Percentiles rank a stretch among this genome's conserved stretches.
Conservation (phyloP, 73 alveolate species). For the Durusdinium trenchii region DNA sequence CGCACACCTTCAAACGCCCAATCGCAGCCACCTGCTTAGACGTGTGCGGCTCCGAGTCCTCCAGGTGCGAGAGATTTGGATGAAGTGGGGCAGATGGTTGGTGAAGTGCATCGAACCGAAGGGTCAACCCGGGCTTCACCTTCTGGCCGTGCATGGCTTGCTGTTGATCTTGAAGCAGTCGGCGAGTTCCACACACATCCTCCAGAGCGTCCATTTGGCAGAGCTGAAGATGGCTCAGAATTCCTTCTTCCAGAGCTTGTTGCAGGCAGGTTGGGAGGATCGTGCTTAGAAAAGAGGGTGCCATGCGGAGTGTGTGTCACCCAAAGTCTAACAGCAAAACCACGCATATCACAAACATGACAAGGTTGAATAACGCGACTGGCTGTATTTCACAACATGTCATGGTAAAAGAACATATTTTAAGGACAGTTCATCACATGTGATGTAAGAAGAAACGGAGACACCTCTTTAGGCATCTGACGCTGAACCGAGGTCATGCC, state of each 20-base stretch:
- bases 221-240: background rate
- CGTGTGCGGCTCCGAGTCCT: background rate
- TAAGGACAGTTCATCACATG: too few relatives aligned
- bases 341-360: too few relatives aligned
- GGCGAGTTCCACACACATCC: background rate
- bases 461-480: too few relatives aligned
- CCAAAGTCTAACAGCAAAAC: too few relatives aligned
- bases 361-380: too few relatives aligned
- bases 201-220: constrained; percentile 5
- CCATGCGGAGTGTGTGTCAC: too few relatives aligned
- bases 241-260: constrained; percentile 34
- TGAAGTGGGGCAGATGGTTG: constrained; percentile 85
- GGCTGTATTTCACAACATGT: too few relatives aligned
- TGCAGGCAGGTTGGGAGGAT: constrained; percentile 9
- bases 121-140: constrained; percentile 79
- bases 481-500: constrained; percentile 42
- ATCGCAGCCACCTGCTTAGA: background rate
- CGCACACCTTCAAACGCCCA: background rate
- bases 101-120: constrained; percentile 77
- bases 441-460: too few relatives aligned
- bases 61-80: constrained; percentile 38
- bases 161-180: constrained; percentile 66
- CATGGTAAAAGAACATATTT: too few relatives aligned
- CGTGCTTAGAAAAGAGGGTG: background rate
- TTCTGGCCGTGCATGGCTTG: constrained; percentile 58